These are phyloP conservation scores for Torulaspora maleeae DNA, from an alignment of 805 yeast species.

Conservation along the genomic window DNA sequence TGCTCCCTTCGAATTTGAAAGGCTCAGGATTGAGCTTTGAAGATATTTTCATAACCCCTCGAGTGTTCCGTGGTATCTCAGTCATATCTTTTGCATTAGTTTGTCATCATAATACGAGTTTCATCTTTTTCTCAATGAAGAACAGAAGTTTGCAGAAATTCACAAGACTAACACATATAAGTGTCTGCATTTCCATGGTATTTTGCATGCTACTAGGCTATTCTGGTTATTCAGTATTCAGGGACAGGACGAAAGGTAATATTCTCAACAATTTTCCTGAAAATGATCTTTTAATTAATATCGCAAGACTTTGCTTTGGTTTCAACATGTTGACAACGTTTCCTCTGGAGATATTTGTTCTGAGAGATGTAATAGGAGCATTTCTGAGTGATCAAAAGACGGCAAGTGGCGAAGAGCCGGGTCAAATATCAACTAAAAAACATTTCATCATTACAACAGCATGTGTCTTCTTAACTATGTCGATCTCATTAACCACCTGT, in stretches of 20 bases:
- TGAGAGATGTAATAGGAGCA: conserved; percentile 80
- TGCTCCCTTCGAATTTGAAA: conserved; percentile 43
- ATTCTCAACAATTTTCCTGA: conserved; percentile 80
- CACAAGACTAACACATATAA: conserved; percentile 71
- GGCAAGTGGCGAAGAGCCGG: conserved; percentile 31
- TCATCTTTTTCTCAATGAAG: conserved; percentile 78
- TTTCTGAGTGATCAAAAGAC: conserved; percentile 4
- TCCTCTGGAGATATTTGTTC: conserved; percentile 86
- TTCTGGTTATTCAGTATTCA: conserved; percentile 72
- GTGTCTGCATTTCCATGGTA: conserved; percentile 74
- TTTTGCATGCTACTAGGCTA: conserved; percentile 76
- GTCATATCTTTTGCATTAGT: conserved; percentile 93
- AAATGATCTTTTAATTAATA: conserved; percentile 67
- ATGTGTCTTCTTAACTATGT: conserved; percentile 65
- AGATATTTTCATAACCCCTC: conserved; percentile 52
- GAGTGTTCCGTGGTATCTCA: conserved; percentile 84
- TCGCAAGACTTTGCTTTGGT: conserved; percentile 89
- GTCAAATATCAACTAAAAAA: conserved; percentile 42
- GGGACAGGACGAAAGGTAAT: conserved; percentile 77
- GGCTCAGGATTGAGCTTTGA: conserved; percentile 42
- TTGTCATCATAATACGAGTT: conserved; percentile 90
- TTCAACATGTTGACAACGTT: conserved; percentile 88
- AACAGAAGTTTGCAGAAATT: conserved; percentile 74
- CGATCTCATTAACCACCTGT: conserved; percentile 73
- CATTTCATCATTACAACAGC: conserved; percentile 64